Evolutionary conservation across 345 rosid genomes (phyloP), one percentile per base, ranked within the genome.

Genomic region (Carallia pectinifolia): DNA sequence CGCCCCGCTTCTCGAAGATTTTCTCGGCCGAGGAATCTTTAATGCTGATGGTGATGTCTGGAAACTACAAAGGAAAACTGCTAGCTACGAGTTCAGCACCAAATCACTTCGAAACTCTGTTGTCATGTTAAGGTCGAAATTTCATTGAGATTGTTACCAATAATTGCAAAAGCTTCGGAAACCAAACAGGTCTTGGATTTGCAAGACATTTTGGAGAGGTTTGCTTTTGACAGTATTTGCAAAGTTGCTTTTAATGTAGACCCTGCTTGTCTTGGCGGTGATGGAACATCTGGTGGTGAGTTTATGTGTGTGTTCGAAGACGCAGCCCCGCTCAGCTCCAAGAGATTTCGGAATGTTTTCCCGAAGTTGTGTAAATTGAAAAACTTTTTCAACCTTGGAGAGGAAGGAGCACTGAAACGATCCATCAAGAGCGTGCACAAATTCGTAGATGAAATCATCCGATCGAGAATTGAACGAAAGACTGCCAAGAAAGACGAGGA

Each of bases 21-120:
- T 81, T 55, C 83, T 84, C 13, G 87, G 87, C 48, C 34, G 55
- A 6, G 87, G 87, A 56, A 84, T 84, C 74, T 84, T 84, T 68
- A 84, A 77, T 73, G 66, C 85, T 17, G 83, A 84, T 47, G 87
- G 80, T 2, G 76, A 84, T 10, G 23, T 72, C 8, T 84, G 87
- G 87, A 74, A 64, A 64, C 37, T 74, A 34, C 85, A 84, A 61
- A 61, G 87, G 27, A 81, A 84, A 64, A 81, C 80, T 39, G 80
- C 85, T 30, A 76, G 83, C 83, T 78, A 84, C 62, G 82, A 77
- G 58, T 81, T 84, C 76, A 84, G 68, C 68, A 81, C 83, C 39
- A 77, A 34, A 61, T 84, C 85, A 5, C 85, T 79, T 16, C 29
- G 80, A 5, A 77, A 69, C 40, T 84, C 81, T 53, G 74, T 70